Evolutionary conservation across 371 early-diverging fungal species (phyloP).

Genomic region (Rhizomucor miehei): DNA sequence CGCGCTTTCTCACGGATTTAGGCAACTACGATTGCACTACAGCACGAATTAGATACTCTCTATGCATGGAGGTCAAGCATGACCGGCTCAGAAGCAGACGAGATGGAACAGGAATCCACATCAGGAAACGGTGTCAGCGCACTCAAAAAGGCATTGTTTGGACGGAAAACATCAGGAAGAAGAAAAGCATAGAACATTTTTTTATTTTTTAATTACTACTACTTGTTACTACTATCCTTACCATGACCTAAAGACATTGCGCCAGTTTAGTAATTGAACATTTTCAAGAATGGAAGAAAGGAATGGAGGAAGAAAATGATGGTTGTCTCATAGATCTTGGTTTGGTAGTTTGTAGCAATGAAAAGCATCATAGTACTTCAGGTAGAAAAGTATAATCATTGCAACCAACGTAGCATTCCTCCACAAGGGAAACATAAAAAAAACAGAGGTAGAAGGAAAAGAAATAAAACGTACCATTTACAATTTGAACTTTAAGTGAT

Average conservation of each 20-base stretch:
- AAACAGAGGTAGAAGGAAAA: neutral
- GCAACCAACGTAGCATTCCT: neutral
- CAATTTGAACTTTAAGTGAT: too few relatives aligned
- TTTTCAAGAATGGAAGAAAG: neutral
- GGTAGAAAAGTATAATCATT: slow-evolving; percentile 4
- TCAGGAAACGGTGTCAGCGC: slow-evolving; percentile 3
- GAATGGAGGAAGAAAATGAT: neutral
- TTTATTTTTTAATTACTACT: neutral
- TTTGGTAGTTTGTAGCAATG: neutral
- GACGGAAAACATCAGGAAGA: slow-evolving; percentile 17
- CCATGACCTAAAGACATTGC: neutral
- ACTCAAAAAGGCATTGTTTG: slow-evolving; percentile 19
- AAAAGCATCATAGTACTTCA: slow-evolving; percentile 1
- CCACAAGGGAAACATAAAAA: neutral
- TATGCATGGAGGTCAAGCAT: slow-evolving; percentile 34
- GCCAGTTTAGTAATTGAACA: neutral
- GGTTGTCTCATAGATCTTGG: slow-evolving; percentile 4
- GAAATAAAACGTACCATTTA: neutral
- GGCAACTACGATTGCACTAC: slow-evolving; percentile 19
- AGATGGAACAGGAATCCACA: slow-evolving; percentile 9
- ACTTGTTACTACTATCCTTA: neutral
- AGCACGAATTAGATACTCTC: slow-evolving; percentile 30
- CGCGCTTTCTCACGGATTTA: slow-evolving; percentile 8
- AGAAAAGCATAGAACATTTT: slow-evolving; percentile 8
- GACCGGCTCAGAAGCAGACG: slow-evolving; percentile 21